Evolutionary conservation across 1,284 basidiomycete genomes (phyloP), one percentile per base, ranked within the genome.

Genomic region (Neotropicomus parvogracilis): DNA sequence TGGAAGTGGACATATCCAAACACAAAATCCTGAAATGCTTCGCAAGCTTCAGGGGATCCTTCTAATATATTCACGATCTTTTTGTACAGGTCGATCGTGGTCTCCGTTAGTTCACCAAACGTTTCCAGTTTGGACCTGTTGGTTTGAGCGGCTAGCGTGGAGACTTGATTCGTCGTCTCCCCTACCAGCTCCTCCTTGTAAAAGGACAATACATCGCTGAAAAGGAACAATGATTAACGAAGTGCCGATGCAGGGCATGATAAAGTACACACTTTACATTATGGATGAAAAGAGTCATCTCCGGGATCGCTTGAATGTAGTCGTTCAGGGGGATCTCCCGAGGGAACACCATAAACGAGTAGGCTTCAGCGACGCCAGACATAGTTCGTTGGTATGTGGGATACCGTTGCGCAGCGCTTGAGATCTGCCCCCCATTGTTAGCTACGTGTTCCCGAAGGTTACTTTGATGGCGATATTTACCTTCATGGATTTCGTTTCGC

Each of bases 401-500:
- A 20, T 41, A 32, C n/a, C 10, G 35, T 29, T 19, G 42, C 0
- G 46, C 52, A 12, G 48, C 24, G 33, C 44, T 52, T 9, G 17
- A 14, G 26, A 49, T 44, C 41, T 44, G 17, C 24, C 14, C 27
- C 26, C 19, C 0, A 17, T 13, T 10, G 29, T 49, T 17, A 48
- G 21, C 2, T 14, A 14, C 6, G 17, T 19, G 17, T 12, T 34
- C 21, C 16, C 36, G 8, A 26, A n/a, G n/a, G n/a, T n/a, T n/a
- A n/a, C n/a, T n/a, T n/a, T 24, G 36, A 26, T 24, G 26, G 21
- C 4, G 26, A n/a, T 14, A 10, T 6, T 12, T 40, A 40, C 39
- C 39, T 40, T 10, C 51, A 63, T 59, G 11, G 49, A 56, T 24
- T 50, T 44, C 2, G 55, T 58, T 35, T 60, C 59, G 14, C 49